Evolutionary conservation across 768 basidiomycete species (phyloP), one percentile per base, ranked within the genome.

Genomic region (Mycena vulgaris): DNA sequence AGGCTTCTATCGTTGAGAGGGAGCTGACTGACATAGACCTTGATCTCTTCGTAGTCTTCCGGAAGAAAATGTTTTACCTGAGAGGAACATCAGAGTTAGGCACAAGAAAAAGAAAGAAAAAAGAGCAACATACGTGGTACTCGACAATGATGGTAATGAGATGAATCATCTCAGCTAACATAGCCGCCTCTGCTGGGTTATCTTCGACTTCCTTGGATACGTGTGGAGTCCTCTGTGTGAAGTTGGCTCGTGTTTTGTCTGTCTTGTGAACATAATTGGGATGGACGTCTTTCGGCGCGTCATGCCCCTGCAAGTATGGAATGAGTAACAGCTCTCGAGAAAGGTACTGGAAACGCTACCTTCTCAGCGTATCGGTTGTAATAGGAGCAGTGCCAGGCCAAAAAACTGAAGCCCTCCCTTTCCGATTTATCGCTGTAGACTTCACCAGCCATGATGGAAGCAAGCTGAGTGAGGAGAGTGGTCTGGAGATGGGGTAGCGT

Each of bases 11-110:
- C 53, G n/a, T 56, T 56, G 6, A 47, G 75, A 52, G 57, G 68
- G 61, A 63, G 57, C n/a, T 40, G 53, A 37, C 23, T 64, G 35
- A 61, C 61, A 60, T 53, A 74, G 37, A 70, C 39, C 11, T 31
- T 21, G n/a, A 72, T 48, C 31, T 56, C 31, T 28, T 66, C 45
- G 49, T 60, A 70, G 7, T 72, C 63, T n/a, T 72, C 63, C 19
- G 73, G 76, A 23, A 66, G 55, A 13, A 63, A 28, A 5, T n/a
- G 42, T n/a, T 45, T 45, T 7, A n/a, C 21, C 42, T 45, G 7
- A n/a, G n/a, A 45, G 42, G n/a, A n/a, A 5, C 4, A 13, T n/a
- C 42, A 45, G n/a, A 2, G 35, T 6, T 37, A 37, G 8, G 35
- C 8, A 37, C 8, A 7, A 37, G 35, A 37, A 37, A 14, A 37